These are phyloP conservation scores for Spencermartinsiella ligniputridi DNA, from an alignment of 1,139 yeast species.

Conservation along the genomic window DNA sequence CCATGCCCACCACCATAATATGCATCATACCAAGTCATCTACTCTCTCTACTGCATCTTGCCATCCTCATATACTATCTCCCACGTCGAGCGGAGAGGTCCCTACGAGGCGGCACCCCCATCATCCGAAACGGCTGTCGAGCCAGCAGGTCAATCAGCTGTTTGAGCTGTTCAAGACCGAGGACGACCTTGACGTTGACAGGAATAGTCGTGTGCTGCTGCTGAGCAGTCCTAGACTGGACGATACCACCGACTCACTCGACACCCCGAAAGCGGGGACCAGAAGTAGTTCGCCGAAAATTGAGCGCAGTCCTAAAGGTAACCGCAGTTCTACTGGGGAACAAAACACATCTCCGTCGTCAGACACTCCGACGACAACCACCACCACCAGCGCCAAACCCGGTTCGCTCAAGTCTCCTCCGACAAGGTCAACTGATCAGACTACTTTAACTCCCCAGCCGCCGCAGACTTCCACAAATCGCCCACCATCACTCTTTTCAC, in stretches of 20 bases:
- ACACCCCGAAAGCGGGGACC: neutral
- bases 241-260: slow-evolving; percentile 4
- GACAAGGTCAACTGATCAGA: neutral
- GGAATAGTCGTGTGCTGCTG: neutral
- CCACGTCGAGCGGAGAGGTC: slow-evolving; percentile 4
- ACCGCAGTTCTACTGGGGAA: neutral
- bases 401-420: neutral
- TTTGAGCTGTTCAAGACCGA: slow-evolving; percentile 20
- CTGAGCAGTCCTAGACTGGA: neutral
- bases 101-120: slow-evolving; percentile 6
- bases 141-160: slow-evolving; percentile 24
- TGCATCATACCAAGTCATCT: slow-evolving; percentile 3
- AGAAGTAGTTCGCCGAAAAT: neutral
- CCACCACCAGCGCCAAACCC: neutral
- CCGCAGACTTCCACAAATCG: neutral
- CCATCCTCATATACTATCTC: slow-evolving; percentile 3
- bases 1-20: slow-evolving; percentile 7
- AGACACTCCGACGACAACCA: neutral
- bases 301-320: neutral
- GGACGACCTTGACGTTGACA: slow-evolving; percentile 10
- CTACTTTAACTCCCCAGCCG: neutral
- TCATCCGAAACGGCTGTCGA: slow-evolving; percentile 16
- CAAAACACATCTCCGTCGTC: neutral
- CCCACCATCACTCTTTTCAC: neutral
- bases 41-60: neutral